Percentiles rank a stretch among this genome's conserved stretches.
Evolutionary conservation across 331 rosid genomes (phyloP).

Genomic region (Cydonia oblonga): DNA sequence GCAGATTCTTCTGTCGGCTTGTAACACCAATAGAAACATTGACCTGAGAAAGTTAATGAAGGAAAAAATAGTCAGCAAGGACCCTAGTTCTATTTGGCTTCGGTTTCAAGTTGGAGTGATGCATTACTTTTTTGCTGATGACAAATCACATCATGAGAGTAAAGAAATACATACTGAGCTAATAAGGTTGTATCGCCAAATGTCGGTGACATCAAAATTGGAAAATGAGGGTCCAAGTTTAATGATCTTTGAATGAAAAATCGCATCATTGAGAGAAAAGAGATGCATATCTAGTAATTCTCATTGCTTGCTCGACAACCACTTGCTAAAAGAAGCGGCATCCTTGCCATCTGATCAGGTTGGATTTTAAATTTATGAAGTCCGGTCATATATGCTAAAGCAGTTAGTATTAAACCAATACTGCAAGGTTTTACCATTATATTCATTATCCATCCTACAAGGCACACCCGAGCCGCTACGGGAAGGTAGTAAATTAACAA

Average conservation of each 20-base stretch:
- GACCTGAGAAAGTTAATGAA: background rate
- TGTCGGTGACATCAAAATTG: background rate
- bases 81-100: conserved; percentile 5
- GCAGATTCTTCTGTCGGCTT: background rate
- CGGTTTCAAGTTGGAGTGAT: conserved; percentile 13
- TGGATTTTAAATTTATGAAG: background rate
- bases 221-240: background rate
- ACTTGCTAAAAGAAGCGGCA: too few species aligned
- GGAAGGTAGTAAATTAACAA: too few species aligned
- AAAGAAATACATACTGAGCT: background rate
- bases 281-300: too few species aligned
- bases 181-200: background rate
- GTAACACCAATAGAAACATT: background rate
- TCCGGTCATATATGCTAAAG: background rate
- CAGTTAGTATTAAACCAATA: background rate
- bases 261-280: background rate
- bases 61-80: background rate
- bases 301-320: too few species aligned
- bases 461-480: too few species aligned
- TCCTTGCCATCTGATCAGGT: too few species aligned
- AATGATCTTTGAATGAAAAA: background rate
- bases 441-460: too few species aligned
- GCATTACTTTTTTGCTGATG: background rate
- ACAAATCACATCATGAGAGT: background rate
- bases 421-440: too few species aligned